A percentile compares a stretch with the other conserved stretches of the same genome.
phyloP scores from a whole-genome alignment of 2,329 filamentous ascomycete genomes.

The Verticillium longisporum region DNA sequence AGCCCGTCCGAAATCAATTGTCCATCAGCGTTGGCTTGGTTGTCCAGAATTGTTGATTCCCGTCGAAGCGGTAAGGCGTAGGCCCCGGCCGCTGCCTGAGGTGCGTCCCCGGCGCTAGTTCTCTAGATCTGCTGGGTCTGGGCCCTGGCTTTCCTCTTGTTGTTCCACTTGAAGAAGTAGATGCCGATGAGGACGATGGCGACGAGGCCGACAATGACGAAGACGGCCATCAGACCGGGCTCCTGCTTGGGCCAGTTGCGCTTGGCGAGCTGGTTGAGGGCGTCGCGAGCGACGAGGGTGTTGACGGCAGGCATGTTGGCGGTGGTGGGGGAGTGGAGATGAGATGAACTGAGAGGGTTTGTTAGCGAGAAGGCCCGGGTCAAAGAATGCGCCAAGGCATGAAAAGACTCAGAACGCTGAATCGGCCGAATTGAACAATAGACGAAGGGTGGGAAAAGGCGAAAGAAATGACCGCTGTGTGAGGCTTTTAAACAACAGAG shows the following conservation, averaged over 20 bases:
- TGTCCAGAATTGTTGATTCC: background rate
- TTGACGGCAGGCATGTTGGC: background rate
- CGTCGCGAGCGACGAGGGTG: background rate
- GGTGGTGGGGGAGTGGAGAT: background rate
- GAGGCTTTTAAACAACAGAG: background rate
- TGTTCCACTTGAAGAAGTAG: constrained; percentile 30
- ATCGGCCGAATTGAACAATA: background rate
- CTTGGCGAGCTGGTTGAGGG: constrained; percentile 34
- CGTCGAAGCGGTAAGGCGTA: background rate
- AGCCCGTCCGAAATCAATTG: background rate
- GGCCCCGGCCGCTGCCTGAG: background rate
- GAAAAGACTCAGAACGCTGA: background rate
- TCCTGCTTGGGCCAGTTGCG: constrained; percentile 52
- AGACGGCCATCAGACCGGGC: constrained; percentile 55
- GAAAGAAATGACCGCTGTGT: background rate
- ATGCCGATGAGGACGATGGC: constrained; percentile 40
- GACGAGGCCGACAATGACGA: constrained; percentile 53
- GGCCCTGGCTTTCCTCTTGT: constrained; percentile 17
- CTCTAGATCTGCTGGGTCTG: background rate
- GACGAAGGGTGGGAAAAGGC: background rate
- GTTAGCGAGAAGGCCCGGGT: background rate
- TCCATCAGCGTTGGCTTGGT: background rate
- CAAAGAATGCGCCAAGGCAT: background rate
- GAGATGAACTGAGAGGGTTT: background rate
- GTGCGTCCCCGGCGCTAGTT: background rate